Evolutionary conservation across 2,329 filamentous ascomycete genomes (phyloP).

Genomic region (Coniochaeta prunicola): DNA sequence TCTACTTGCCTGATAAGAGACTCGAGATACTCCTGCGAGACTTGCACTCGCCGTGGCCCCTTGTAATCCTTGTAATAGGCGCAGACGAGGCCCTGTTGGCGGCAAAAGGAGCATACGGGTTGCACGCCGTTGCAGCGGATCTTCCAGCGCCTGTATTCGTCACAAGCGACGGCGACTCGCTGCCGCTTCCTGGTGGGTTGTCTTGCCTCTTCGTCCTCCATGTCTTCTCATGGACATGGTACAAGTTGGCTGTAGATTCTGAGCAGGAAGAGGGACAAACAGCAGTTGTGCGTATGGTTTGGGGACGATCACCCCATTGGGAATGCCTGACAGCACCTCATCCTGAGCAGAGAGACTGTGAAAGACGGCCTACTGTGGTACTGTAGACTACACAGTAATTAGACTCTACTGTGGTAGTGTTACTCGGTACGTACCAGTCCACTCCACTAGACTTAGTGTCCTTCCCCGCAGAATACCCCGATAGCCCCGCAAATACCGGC

Average conservation of each 20-base stretch:
- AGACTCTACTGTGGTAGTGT: too few relatives aligned
- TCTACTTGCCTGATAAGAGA: background rate
- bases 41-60: slow-evolving; percentile 4
- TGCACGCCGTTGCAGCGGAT: slow-evolving; percentile 4
- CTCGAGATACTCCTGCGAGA: slow-evolving; percentile 3
- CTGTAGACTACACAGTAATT: background rate
- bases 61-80: slow-evolving; percentile 4
- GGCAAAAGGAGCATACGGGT: slow-evolving; percentile 4
- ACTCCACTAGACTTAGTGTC: too few relatives aligned
- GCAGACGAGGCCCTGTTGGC: background rate
- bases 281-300: background rate
- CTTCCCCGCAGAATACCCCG: background rate
- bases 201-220: background rate
- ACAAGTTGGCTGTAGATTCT: background rate
- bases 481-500: background rate
- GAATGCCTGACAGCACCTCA: too few relatives aligned
- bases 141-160: slow-evolving; percentile 3
- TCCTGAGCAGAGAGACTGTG: too few relatives aligned
- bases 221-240: background rate
- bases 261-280: background rate
- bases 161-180: slow-evolving; percentile 5
- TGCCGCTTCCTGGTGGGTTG: background rate
- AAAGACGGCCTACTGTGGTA: too few relatives aligned
- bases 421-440: too few relatives aligned
- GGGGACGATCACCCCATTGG: background rate